phyloP scores from a whole-genome alignment of 169 alveolate species.

The Plasmodium adleri region DNA sequence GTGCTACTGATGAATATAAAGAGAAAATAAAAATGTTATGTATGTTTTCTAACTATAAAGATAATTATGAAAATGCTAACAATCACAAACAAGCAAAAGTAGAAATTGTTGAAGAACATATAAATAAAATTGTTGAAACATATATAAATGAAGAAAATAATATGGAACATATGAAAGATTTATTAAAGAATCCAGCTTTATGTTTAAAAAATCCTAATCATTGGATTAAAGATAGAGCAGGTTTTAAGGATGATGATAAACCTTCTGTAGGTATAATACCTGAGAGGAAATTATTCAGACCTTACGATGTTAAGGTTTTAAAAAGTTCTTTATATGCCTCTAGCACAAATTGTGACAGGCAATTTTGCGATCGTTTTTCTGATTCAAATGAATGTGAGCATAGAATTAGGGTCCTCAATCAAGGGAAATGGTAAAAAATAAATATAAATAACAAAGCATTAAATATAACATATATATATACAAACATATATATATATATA shows the following conservation, averaged over 20 bases:
- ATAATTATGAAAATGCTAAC: conserved; percentile 55
- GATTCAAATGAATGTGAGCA: conserved; percentile 59
- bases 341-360: conserved; percentile 28
- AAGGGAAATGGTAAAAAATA: conserved; percentile 50
- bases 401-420: conserved; percentile 55
- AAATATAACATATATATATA: neutral
- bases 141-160: conserved; percentile 24
- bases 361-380: conserved; percentile 37
- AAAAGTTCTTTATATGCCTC: conserved; percentile 36
- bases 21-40: conserved; percentile 40
- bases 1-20: conserved; percentile 11
- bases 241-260: conserved; percentile 33
- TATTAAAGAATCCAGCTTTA: conserved; percentile 49
- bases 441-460: neutral
- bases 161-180: conserved; percentile 46
- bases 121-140: conserved; percentile 12
- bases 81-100: conserved; percentile 37
- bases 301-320: conserved; percentile 12
- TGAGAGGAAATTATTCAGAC: conserved; percentile 41
- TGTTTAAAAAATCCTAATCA: conserved; percentile 48
- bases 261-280: conserved; percentile 67
- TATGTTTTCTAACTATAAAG: conserved; percentile 45
- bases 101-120: conserved; percentile 36
- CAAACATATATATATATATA: neutral
- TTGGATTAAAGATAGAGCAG: conserved; percentile 59